Conservation (phyloP, 441 rosid genomes). For the Manihot esculenta region DNA sequence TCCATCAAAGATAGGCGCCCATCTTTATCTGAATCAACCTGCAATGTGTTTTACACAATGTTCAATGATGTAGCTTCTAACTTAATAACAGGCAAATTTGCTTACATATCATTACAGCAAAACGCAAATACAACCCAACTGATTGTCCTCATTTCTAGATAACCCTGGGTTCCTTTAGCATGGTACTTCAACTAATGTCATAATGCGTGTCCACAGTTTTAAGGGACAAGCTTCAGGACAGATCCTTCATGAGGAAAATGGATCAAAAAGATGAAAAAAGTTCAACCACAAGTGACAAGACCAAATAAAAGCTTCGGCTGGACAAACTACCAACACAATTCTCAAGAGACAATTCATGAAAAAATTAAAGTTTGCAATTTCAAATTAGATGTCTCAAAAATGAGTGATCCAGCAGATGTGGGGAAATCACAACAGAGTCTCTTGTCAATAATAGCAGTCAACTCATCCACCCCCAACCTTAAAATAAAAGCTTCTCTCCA, state of each 20-base stretch:
- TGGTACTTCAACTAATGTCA: too few relatives aligned
- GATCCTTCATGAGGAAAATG: not conserved
- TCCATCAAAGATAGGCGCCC: conserved; percentile 68
- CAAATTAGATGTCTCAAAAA: not conserved
- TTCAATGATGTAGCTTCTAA: conserved; percentile 7
- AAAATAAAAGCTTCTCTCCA: not conserved
- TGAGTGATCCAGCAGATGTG: not conserved
- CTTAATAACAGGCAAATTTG: not conserved
- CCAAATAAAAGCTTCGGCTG: not conserved
- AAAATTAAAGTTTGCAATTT: not conserved
- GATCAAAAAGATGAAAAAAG: not conserved
- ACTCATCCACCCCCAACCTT: too few relatives aligned
- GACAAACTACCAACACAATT: not conserved
- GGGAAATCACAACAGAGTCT: too few relatives aligned
- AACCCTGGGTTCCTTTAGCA: too few relatives aligned
- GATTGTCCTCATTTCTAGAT: too few relatives aligned
- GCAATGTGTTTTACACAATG: conserved; percentile 28
- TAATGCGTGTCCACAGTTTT: not conserved
- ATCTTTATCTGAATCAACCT: conserved; percentile 90
- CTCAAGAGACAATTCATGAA: not conserved
- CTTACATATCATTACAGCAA: not conserved
- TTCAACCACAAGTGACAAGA: not conserved
- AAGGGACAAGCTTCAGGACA: not conserved
- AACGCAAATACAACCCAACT: not conserved
- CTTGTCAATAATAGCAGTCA: too few relatives aligned